Conservation (phyloP, 768 basidiomycete species). For the Chiua virens region DNA sequence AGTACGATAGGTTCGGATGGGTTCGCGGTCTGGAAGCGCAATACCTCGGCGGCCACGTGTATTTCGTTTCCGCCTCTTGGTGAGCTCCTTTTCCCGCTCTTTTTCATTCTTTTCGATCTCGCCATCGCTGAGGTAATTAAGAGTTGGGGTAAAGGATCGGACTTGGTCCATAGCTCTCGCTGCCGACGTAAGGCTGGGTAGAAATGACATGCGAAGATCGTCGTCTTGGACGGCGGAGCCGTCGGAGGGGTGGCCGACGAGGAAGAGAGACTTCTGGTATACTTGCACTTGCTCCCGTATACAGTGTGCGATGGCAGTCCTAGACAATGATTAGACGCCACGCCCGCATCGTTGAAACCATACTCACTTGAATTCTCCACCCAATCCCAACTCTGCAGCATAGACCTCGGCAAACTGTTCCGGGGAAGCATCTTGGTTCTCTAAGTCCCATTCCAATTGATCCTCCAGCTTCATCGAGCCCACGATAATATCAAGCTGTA, state of each 20-base stretch:
- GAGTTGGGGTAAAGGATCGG: conserved; percentile 79
- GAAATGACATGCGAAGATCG: conserved; percentile 85
- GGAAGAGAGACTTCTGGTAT: conserved; percentile 88
- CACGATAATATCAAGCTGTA: conserved; percentile 90
- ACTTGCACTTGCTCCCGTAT: conserved; percentile 94
- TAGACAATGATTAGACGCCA: conserved; percentile 34
- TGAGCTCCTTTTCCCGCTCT: conserved; percentile 91
- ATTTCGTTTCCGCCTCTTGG: conserved; percentile 80
- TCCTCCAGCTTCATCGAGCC: conserved; percentile 93
- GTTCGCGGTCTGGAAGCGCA: conserved; percentile 89
- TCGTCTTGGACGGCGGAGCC: conserved; percentile 81
- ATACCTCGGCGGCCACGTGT: conserved; percentile 80
- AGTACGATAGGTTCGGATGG: conserved; percentile 87
- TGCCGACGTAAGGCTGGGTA: conserved; percentile 74
- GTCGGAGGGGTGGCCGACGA: conserved; percentile 84
- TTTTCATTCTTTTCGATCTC: conserved; percentile 89
- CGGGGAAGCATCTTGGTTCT: conserved; percentile 74
- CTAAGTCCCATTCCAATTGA: conserved; percentile 97
- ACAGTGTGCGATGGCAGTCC: conserved; percentile 92
- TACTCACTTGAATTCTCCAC: conserved; percentile 87
- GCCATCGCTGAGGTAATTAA: conserved; percentile 84
- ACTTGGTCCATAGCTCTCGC: conserved; percentile 79
- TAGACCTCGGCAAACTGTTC: conserved; percentile 93
- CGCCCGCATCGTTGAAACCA: not conserved
- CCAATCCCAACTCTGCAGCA: conserved; percentile 80